A percentile compares a stretch with the other conserved stretches of the same genome.
Conservation (phyloP, 1,284 basidiomycete species). For the Mycena citricolor region DNA sequence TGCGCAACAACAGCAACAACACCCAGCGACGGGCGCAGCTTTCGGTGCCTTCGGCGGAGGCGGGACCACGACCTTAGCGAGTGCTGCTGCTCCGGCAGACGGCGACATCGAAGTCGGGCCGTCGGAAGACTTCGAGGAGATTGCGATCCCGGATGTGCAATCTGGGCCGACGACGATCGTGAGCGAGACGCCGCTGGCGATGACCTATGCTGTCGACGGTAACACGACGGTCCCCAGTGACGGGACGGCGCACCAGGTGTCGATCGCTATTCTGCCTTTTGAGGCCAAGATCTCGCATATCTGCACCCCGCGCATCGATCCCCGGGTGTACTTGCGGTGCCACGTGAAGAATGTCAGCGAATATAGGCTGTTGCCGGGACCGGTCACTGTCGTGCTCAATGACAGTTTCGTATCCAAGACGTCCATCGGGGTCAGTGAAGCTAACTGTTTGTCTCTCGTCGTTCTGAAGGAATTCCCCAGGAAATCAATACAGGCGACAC, state of each 20-base stretch:
- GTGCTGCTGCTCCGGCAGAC: not conserved
- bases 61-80: not conserved
- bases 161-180: constrained; percentile 41
- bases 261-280: constrained; percentile 49
- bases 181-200: constrained; percentile 49
- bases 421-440: constrained; percentile 38
- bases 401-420: constrained; percentile 51
- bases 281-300: constrained; percentile 47
- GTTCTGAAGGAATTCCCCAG: constrained; percentile 26
- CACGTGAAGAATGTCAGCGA: constrained; percentile 52
- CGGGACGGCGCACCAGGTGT: constrained; percentile 52
- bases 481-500: constrained; percentile 48
- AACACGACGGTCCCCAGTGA: constrained; percentile 51
- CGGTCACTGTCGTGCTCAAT: constrained; percentile 50
- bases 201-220: constrained; percentile 50
- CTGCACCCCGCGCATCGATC: constrained; percentile 46
- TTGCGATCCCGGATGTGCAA: constrained; percentile 24
- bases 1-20: constrained; percentile 6
- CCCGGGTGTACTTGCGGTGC: constrained; percentile 50
- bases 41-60: constrained; percentile 10
- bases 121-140: constrained; percentile 31
- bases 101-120: not conserved
- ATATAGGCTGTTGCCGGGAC: constrained; percentile 50
- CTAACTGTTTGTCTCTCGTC: not conserved
- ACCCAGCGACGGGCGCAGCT: not conserved